Conservation (phyloP, 441 rosid genomes). For the Pelargonium citronellum region DNA sequence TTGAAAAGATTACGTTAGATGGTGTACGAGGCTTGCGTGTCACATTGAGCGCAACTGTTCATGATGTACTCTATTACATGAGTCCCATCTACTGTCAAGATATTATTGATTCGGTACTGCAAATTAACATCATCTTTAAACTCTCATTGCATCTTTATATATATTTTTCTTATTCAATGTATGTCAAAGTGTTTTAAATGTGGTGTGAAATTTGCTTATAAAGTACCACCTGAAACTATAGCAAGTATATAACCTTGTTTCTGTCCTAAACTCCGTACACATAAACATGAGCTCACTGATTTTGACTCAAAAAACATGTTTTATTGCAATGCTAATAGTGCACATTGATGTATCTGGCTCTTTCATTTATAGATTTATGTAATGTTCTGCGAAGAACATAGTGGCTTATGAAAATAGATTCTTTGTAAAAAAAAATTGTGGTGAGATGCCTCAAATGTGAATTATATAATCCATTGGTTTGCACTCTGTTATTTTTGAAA, state of each 20-base stretch:
- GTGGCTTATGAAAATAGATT: background rate
- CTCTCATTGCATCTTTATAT: constrained; percentile 5
- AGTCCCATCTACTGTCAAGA: constrained; percentile 97
- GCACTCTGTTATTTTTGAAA: background rate
- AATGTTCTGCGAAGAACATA: background rate
- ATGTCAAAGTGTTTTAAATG: background rate
- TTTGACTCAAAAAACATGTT: background rate
- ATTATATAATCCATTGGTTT: background rate
- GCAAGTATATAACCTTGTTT: background rate
- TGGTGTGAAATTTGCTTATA: background rate
- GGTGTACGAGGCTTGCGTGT: constrained; percentile 89
- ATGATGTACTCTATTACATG: constrained; percentile 96
- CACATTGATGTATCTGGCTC: background rate
- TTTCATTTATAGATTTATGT: too few species aligned
- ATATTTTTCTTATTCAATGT: background rate
- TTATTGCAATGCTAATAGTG: background rate
- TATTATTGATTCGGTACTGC: constrained; percentile 77
- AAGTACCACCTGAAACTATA: background rate
- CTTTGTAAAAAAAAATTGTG: background rate
- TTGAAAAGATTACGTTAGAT: constrained; percentile 85
- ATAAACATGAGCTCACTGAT: constrained; percentile 2
- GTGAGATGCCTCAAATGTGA: background rate
- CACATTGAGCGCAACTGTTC: constrained; percentile 90
- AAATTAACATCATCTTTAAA: constrained; percentile 6
- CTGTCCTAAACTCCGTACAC: background rate